Evolutionary conservation across 2,329 filamentous ascomycete species (phyloP), one percentile per base, ranked within the genome.

Genomic region (Lachnellula cervina): DNA sequence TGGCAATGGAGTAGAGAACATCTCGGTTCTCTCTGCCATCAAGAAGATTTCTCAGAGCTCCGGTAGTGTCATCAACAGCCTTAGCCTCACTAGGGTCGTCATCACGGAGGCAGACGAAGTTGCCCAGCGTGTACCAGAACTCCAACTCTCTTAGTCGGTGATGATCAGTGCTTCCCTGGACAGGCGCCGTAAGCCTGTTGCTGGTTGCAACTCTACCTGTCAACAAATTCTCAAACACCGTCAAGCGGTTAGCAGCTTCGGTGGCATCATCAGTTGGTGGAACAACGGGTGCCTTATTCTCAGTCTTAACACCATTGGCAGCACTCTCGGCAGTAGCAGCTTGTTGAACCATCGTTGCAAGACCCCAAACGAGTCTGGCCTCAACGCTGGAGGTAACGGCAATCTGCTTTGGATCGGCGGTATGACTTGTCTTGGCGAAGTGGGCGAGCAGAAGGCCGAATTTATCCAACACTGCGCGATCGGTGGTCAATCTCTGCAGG

Each of bases 21-120:
- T 97, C 91, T 52, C 92, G 84, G 66, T 93, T 94, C 73, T 97
- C 92, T 23, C 87, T 82, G 48, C 87, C 87, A 63, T 90, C 88
- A 13, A 96, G 78, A 21, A 93, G 77, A 54, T 80, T 80, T 34
- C 90, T 84, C 70, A 90, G 82, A 51, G 79, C 79, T 4, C 72
- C 72, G 32, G 96, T 75, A 1, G 83, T 80, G 25, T 84, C 80
- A 52, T 91, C 86, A 37, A 90, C 81, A 52, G 80, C 77, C 63
- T 79, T 82, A 56, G 73, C 74, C 5, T 80, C 74, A 34, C 73
- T 74, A 48, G 80, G 75, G 38, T 84, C 79, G 57, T 88, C 83
- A 59, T 84, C 80, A 32, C 80, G 81, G 19, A 84, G 74, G 40
- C 84, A 82, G 28, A 89, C 77, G 66, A 89, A 90, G 59, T 87